Conservation (phyloP, 1,284 basidiomycete genomes). For the Cutaneotrichosporon cyanovorans region DNA sequence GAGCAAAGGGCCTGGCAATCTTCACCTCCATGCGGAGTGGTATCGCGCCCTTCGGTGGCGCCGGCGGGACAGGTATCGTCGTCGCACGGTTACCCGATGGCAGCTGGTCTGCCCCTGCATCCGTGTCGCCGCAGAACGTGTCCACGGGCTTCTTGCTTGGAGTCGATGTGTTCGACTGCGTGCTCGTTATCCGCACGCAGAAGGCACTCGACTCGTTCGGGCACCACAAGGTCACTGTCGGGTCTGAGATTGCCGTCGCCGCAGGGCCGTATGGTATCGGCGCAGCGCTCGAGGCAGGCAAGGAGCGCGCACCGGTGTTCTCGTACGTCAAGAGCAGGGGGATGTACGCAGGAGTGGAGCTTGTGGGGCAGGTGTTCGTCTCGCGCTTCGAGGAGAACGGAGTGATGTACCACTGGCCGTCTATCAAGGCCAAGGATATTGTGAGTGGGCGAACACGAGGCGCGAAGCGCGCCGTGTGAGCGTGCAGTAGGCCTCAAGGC, state of each 20-base stretch:
- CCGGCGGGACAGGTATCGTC: conserved; percentile 49
- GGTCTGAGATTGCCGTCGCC: conserved; percentile 49
- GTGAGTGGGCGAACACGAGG: conserved; percentile 24
- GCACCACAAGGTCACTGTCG: conserved; percentile 50
- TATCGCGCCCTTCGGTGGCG: conserved; percentile 51
- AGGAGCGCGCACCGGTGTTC: conserved; percentile 43
- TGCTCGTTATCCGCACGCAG: conserved; percentile 48
- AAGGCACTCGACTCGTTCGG: conserved; percentile 50
- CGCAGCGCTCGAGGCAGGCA: conserved; percentile 47
- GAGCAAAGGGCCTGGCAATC: conserved; percentile 48
- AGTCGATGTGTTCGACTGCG: conserved; percentile 48
- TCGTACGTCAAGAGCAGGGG: conserved; percentile 46
- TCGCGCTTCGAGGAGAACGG: conserved; percentile 46
- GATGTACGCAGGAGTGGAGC: conserved; percentile 48
- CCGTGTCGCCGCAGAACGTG: conserved; percentile 51
- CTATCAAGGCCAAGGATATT: conserved; percentile 46
- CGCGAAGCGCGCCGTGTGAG: background rate
- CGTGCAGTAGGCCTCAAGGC: background rate
- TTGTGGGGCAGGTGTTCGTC: conserved; percentile 49
- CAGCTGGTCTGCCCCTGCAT: conserved; percentile 50
- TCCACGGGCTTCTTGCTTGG: conserved; percentile 46
- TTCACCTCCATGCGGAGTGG: conserved; percentile 50
- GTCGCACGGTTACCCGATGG: conserved; percentile 47
- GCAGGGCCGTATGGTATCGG: conserved; percentile 52
- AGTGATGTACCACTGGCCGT: conserved; percentile 45